phyloP scores from a whole-genome alignment of 371 early-diverging fungal species.

The Syncephalastrum racemosum region DNA sequence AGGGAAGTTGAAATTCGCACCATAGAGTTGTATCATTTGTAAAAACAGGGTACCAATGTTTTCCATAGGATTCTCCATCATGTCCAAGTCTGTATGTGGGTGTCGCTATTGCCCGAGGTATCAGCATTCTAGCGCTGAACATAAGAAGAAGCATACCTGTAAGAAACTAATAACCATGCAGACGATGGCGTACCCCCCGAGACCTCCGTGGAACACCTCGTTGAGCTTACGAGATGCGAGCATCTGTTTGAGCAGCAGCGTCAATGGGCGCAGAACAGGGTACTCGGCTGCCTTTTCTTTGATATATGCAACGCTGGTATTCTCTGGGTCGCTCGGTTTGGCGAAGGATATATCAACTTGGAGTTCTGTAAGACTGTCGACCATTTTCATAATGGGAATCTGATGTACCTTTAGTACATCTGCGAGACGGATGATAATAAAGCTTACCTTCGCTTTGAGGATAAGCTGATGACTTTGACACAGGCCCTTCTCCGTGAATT shows the following conservation, averaged over 20 bases:
- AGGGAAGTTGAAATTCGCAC: slow-evolving; percentile 72
- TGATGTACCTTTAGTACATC: slow-evolving; percentile 19
- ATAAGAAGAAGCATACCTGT: slow-evolving; percentile 41
- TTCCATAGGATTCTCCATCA: slow-evolving; percentile 60
- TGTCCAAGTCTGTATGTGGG: slow-evolving; percentile 70
- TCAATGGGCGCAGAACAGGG: slow-evolving; percentile 67
- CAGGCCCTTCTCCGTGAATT: slow-evolving; percentile 20
- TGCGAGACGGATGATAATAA: background rate
- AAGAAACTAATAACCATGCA: slow-evolving; percentile 84
- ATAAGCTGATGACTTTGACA: slow-evolving; percentile 46
- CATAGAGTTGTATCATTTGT: slow-evolving; percentile 96
- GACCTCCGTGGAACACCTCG: slow-evolving; percentile 92
- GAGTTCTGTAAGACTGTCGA: slow-evolving; percentile 66
- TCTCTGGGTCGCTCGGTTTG: slow-evolving; percentile 65
- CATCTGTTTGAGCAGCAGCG: slow-evolving; percentile 84
- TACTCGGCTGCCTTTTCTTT: slow-evolving; percentile 51
- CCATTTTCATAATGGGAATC: slow-evolving; percentile 94
- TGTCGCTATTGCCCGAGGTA: slow-evolving; percentile 59
- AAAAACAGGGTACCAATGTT: slow-evolving; percentile 90
- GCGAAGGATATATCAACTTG: slow-evolving; percentile 82
- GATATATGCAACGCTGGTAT: slow-evolving; percentile 63
- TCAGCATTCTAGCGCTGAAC: background rate
- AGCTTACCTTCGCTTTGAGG: slow-evolving; percentile 44
- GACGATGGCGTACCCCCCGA: slow-evolving; percentile 92
- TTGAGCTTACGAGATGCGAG: slow-evolving; percentile 73